phyloP scores from a whole-genome alignment of 1,284 basidiomycete species.

The Golubevia pallescens region DNA sequence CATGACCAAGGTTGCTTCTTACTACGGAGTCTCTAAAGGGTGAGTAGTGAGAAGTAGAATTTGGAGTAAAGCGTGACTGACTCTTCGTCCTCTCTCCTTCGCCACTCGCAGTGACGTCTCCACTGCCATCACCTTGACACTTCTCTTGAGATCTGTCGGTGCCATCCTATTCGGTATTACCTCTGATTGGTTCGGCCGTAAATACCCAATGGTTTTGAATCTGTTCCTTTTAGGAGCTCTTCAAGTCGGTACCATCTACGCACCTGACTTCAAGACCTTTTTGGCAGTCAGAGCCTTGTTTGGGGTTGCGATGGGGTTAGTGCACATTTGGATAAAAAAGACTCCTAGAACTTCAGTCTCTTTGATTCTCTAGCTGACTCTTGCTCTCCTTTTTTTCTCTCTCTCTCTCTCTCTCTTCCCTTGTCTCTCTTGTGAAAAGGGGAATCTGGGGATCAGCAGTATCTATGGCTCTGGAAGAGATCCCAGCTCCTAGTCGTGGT shows the following conservation, averaged over 20 bases:
- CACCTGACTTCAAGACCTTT: constrained; percentile 24
- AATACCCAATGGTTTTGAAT: constrained; percentile 38
- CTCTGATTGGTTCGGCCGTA: constrained; percentile 14
- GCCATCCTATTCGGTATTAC: constrained; percentile 36
- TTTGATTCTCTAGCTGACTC: no score
- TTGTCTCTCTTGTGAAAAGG: constrained; percentile 4
- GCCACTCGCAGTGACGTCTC: constrained; percentile 28
- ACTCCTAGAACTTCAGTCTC: no score
- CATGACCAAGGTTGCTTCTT: constrained; percentile 29
- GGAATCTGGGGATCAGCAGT: constrained; percentile 27
- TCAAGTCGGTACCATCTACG: constrained; percentile 33
- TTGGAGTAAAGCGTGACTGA: no score
- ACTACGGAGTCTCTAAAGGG: constrained; percentile 33
- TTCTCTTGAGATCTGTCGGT: constrained; percentile 35
- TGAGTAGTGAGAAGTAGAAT: no score
- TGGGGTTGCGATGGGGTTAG: constrained; percentile 29
- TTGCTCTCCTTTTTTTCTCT: no score
- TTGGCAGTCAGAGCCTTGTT: constrained; percentile 40
- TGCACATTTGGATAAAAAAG: no score
- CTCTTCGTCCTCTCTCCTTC: no score
- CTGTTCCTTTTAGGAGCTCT: constrained; percentile 34
- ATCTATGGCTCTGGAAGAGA: constrained; percentile 27
- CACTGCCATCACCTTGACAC: constrained; percentile 32
- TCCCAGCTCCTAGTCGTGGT: constrained; percentile 34
- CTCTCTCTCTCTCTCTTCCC: no score